Evolutionary conservation across 1,284 basidiomycete genomes (phyloP).

Genomic region (Ganoderma lucidum): DNA sequence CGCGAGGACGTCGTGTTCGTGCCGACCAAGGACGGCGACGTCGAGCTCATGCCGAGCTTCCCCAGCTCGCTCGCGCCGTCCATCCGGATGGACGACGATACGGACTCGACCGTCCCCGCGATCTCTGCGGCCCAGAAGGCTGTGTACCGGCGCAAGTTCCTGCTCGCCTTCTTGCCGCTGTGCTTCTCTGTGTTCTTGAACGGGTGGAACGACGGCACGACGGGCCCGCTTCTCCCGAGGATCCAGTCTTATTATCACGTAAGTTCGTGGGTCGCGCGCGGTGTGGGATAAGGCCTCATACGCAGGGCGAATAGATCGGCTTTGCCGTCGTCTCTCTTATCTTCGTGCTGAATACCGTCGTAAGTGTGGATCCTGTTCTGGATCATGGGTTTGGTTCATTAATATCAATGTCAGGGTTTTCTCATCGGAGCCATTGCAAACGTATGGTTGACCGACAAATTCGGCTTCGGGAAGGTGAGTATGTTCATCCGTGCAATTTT

Average conservation of each 20-base stretch:
- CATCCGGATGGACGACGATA: conserved; percentile 32
- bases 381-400: too few relatives aligned
- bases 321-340: conserved; percentile 59
- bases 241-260: conserved; percentile 62
- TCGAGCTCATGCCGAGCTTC: conserved; percentile 35
- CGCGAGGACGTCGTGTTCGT: conserved; percentile 20
- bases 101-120: conserved; percentile 32
- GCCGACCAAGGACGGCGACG: conserved; percentile 22
- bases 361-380: conserved; percentile 35
- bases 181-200: conserved; percentile 53
- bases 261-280: conserved; percentile 19
- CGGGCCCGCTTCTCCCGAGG: conserved; percentile 63
- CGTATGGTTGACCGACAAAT: conserved; percentile 55
- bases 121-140: conserved; percentile 33
- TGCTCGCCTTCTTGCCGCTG: conserved; percentile 47
- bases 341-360: conserved; percentile 64
- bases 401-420: conserved; percentile 48
- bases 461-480: conserved; percentile 65
- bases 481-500: not conserved
- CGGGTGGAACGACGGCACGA: conserved; percentile 71
- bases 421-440: conserved; percentile 55
- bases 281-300: not conserved
- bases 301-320: conserved; percentile 42
- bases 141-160: conserved; percentile 15
- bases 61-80: conserved; percentile 34